Conservation (phyloP, 1,139 yeast species). For the Lodderomyces jiufengensis region DNA sequence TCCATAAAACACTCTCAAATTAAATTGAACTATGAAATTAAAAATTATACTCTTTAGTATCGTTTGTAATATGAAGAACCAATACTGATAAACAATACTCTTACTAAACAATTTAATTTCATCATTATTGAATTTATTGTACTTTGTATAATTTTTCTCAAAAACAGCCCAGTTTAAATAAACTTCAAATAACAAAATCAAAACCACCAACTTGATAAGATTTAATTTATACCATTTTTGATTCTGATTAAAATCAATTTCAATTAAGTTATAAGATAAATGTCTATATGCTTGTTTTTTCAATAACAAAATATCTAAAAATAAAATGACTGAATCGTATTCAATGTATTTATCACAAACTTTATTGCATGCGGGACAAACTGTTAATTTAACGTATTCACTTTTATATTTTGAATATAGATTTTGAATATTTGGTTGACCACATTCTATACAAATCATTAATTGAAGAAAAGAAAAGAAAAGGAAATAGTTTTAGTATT, state of each 20-base stretch:
- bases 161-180: constrained; percentile 90
- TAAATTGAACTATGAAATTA: constrained; percentile 46
- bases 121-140: neutral
- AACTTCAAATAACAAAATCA: constrained; percentile 81
- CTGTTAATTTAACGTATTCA: constrained; percentile 75
- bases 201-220: constrained; percentile 50
- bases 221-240: constrained; percentile 9
- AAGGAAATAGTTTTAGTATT: no score
- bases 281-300: constrained; percentile 92
- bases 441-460: constrained; percentile 92
- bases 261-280: constrained; percentile 72
- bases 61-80: constrained; percentile 61
- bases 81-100: constrained; percentile 58
- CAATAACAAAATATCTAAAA: constrained; percentile 75
- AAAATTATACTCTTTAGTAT: constrained; percentile 53
- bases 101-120: constrained; percentile 24
- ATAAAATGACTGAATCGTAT: constrained; percentile 76
- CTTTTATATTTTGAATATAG: constrained; percentile 73
- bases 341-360: constrained; percentile 92
- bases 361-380: constrained; percentile 66
- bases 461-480: neutral
- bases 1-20: constrained; percentile 31
- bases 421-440: constrained; percentile 51
- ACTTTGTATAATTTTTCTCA: constrained; percentile 57
- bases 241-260: constrained; percentile 17